Conservation (phyloP, 164 flowering plant species). For the Nelumbo lutea region DNA sequence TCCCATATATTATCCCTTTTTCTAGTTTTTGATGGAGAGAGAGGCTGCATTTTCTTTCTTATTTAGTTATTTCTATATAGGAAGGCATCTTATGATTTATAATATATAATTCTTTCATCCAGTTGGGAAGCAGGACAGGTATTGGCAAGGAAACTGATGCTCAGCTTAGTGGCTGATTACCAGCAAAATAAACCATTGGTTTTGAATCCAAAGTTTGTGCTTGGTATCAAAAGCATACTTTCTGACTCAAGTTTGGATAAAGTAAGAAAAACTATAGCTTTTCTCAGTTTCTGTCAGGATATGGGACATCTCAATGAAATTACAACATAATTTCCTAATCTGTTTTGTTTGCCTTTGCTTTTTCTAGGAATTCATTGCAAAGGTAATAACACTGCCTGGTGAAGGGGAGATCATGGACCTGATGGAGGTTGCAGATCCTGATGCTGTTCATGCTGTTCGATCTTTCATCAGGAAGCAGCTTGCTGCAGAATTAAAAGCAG, state of each 20-base stretch:
- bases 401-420: slow-evolving; percentile 97
- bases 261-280: slow-evolving; percentile 25
- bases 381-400: slow-evolving; percentile 86
- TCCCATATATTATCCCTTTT: neutral
- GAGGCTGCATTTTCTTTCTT: neutral
- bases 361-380: slow-evolving; percentile 83
- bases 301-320: neutral
- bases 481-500: slow-evolving; percentile 64
- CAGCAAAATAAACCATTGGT: slow-evolving; percentile 70
- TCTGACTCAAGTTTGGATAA: slow-evolving; percentile 75
- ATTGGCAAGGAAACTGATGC: slow-evolving; percentile 86
- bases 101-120: slow-evolving; percentile 15
- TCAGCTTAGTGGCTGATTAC: slow-evolving; percentile 71
- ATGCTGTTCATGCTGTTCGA: slow-evolving; percentile 96
- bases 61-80: neutral
- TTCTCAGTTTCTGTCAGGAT: neutral
- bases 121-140: slow-evolving; percentile 98
- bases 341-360: neutral
- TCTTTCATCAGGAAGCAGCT: slow-evolving; percentile 74
- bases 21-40: neutral
- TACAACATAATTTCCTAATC: neutral
- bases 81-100: slow-evolving; percentile 1
- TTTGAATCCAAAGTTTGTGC: slow-evolving; percentile 67
- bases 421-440: slow-evolving; percentile 96
- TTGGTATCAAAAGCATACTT: slow-evolving; percentile 69